phyloP scores from a whole-genome alignment of 176 grass and related monocot genomes.

The Bromus sterilis region DNA sequence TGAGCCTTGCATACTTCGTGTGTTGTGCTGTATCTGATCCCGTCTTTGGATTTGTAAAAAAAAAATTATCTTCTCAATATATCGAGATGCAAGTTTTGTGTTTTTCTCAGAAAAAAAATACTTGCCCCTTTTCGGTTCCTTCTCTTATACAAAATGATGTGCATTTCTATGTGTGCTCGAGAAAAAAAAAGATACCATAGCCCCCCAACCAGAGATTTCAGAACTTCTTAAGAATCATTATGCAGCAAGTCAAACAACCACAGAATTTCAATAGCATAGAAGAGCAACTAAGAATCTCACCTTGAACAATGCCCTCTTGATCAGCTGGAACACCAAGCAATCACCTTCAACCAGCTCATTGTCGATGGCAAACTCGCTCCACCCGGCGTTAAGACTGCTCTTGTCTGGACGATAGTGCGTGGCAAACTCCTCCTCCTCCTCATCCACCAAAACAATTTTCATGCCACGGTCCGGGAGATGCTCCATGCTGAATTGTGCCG shows the following conservation, averaged over 20 bases:
- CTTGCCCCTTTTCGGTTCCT: background rate
- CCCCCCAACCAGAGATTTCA: background rate
- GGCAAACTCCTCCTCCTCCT: slow-evolving; percentile 32
- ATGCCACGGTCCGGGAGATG: slow-evolving; percentile 48
- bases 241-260: background rate
- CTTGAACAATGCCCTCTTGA: slow-evolving; percentile 40
- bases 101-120: background rate
- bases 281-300: slow-evolving; percentile 18
- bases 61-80: background rate
- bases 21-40: background rate
- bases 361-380: slow-evolving; percentile 58
- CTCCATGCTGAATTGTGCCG: slow-evolving; percentile 45
- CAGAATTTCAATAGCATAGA: background rate
- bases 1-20: background rate
- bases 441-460: slow-evolving; percentile 40
- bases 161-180: background rate
- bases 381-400: slow-evolving; percentile 47
- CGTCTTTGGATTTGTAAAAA: background rate
- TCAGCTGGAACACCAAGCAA: slow-evolving; percentile 65
- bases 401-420: slow-evolving; percentile 47
- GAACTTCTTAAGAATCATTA: background rate
- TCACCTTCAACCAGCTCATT: slow-evolving; percentile 89
- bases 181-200: background rate
- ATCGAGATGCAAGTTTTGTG: background rate
- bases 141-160: background rate